These are phyloP conservation scores for Sequoiadendron giganteum DNA, from an alignment of 75 land plant species.

Conservation along the genomic window DNA sequence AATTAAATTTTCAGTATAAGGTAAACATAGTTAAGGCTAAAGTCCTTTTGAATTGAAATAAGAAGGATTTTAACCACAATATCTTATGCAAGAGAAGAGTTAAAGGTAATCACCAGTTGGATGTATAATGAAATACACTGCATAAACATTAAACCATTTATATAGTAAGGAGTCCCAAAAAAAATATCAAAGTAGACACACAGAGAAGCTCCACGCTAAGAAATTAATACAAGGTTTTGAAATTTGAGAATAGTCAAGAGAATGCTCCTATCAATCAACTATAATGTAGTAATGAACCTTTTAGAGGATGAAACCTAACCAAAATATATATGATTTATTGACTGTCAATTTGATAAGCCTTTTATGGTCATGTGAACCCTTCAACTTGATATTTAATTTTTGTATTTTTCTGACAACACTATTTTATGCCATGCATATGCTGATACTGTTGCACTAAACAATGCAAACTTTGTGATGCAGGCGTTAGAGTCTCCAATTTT, in stretches of 20 bases:
- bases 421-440: not conserved
- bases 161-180: not conserved
- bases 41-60: not conserved
- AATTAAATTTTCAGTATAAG: not conserved
- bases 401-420: no score
- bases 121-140: not conserved
- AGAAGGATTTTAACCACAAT: not conserved
- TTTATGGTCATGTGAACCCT: no score
- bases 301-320: not conserved
- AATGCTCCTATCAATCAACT: not conserved
- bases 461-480: not conserved
- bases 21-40: not conserved
- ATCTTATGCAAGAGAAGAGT: not conserved
- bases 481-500: not conserved
- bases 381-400: no score
- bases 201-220: not conserved
- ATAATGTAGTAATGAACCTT: not conserved
- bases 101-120: not conserved
- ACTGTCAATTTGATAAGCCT: no score
- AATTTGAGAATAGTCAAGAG: not conserved
- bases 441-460: not conserved
- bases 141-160: not conserved
- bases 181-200: not conserved
- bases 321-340: not conserved
- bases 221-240: not conserved